A percentile compares a stretch with the other conserved stretches of the same genome.
phyloP scores from a whole-genome alignment of 805 yeast species.

The Ogataea siamensis region DNA sequence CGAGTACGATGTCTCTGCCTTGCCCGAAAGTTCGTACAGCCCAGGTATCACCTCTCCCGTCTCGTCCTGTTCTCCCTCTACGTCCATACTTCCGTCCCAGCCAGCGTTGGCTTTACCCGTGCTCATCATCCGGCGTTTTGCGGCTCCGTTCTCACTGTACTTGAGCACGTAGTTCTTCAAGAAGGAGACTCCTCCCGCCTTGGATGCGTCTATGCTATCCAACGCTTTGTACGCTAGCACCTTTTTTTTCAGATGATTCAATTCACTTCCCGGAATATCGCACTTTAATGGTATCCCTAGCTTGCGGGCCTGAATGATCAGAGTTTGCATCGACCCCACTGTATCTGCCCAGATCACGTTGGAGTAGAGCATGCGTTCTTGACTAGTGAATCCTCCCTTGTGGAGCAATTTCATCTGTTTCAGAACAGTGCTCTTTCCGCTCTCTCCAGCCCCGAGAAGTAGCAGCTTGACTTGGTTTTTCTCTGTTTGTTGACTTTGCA shows the following conservation, averaged over 20 bases:
- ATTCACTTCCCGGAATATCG: conserved; percentile 50
- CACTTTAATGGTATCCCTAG: conserved; percentile 63
- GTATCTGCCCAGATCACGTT: conserved; percentile 94
- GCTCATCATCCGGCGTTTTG: conserved; percentile 49
- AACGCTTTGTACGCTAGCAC: conserved; percentile 57
- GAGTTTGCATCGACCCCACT: conserved; percentile 74
- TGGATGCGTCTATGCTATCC: conserved; percentile 59
- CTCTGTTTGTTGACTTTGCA: conserved; percentile 49
- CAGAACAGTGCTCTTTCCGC: conserved; percentile 89
- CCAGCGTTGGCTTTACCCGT: conserved; percentile 49
- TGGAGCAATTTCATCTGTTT: conserved; percentile 86
- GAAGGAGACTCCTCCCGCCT: conserved; percentile 65
- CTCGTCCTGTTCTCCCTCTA: conserved; percentile 13
- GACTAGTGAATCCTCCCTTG: conserved; percentile 77
- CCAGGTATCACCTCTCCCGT: conserved; percentile 16
- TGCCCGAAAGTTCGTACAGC: conserved; percentile 15
- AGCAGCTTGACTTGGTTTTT: conserved; percentile 66
- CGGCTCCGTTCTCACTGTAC: conserved; percentile 55
- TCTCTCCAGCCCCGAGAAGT: conserved; percentile 91
- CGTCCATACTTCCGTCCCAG: conserved; percentile 28
- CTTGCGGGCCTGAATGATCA: conserved; percentile 73
- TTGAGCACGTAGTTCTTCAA: conserved; percentile 61
- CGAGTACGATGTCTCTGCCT: conserved; percentile 9
- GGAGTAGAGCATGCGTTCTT: conserved; percentile 75
- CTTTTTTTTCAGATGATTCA: conserved; percentile 47